Percentiles rank a stretch among this genome's conserved stretches.
These are phyloP conservation scores for Alternaria incomplexa DNA, from an alignment of 2,329 filamentous ascomycete species.

Conservation along the genomic window DNA sequence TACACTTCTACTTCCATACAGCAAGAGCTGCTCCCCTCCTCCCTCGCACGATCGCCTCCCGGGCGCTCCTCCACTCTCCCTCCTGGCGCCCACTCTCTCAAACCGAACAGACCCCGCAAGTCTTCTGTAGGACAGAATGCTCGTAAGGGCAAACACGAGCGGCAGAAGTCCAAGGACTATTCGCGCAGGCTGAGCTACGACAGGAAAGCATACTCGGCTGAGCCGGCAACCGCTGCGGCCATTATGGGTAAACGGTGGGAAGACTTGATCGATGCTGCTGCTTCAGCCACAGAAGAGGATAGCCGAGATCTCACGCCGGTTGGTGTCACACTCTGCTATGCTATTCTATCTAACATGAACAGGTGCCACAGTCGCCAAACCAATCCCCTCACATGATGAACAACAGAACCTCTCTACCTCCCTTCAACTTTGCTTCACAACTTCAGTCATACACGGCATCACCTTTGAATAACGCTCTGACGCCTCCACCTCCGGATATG, in stretches of 20 bases:
- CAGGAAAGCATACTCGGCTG: constrained; percentile 84
- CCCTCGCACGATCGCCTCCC: constrained; percentile 80
- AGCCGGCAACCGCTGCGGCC: constrained; percentile 75
- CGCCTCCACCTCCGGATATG: constrained; percentile 68
- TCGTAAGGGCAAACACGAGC: constrained; percentile 78
- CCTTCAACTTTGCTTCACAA: constrained; percentile 54
- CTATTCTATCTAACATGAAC: constrained; percentile 25
- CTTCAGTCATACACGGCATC: constrained; percentile 81
- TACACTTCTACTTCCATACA: constrained; percentile 63
- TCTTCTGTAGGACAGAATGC: constrained; percentile 83
- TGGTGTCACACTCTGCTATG: constrained; percentile 50
- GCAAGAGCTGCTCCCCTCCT: constrained; percentile 81
- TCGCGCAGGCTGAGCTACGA: constrained; percentile 75
- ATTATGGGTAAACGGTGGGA: constrained; percentile 90
- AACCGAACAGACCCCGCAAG: constrained; percentile 77
- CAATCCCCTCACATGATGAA: constrained; percentile 58
- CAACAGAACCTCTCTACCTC: constrained; percentile 66
- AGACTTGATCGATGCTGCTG: constrained; percentile 92
- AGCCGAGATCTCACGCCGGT: constrained; percentile 86
- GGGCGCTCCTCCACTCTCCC: constrained; percentile 88
- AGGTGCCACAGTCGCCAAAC: constrained; percentile 59
- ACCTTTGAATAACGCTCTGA: constrained; percentile 87
- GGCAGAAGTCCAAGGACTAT: constrained; percentile 77
- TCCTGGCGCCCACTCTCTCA: constrained; percentile 76
- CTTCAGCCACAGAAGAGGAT: constrained; percentile 91